A percentile compares a stretch with the other conserved stretches of the same genome.
Evolutionary conservation across 371 early-diverging fungal species (phyloP).

Genomic region (Fennellomyces sp.): DNA sequence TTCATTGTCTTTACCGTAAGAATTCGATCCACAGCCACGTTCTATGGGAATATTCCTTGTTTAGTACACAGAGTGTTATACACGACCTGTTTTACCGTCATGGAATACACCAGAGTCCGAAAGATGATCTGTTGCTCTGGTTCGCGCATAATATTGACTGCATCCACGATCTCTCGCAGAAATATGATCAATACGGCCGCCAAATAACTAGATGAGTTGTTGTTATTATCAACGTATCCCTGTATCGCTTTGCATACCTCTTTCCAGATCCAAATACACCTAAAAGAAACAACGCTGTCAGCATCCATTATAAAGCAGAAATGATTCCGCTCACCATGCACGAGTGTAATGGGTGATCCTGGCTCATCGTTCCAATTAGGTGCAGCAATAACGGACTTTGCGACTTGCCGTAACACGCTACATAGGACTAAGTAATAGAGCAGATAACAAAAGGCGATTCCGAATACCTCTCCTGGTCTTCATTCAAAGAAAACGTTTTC

Average conservation of each 20-base stretch:
- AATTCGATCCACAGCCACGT: constrained; percentile 92
- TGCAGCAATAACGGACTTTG: constrained; percentile 51
- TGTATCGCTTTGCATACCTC: constrained; percentile 62
- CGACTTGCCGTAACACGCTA: constrained; percentile 61
- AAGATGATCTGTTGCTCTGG: constrained; percentile 43
- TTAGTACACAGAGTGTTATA: not conserved
- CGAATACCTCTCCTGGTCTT: constrained; percentile 63
- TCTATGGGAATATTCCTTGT: constrained; percentile 27
- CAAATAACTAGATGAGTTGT: constrained; percentile 57
- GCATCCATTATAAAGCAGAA: not conserved
- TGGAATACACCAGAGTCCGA: constrained; percentile 65
- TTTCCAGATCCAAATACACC: constrained; percentile 84
- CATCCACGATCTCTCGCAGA: constrained; percentile 60
- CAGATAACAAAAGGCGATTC: constrained; percentile 42
- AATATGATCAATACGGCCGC: constrained; percentile 80
- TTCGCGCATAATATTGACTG: constrained; percentile 33
- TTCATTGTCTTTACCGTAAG: constrained; percentile 41
- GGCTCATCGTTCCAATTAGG: constrained; percentile 51
- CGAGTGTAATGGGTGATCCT: constrained; percentile 44
- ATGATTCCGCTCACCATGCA: constrained; percentile 42
- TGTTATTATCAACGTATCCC: too few relatives aligned
- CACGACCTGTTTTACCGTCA: constrained; percentile 47
- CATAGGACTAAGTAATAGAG: not conserved
- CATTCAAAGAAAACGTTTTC: constrained; percentile 55
- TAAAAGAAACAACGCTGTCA: constrained; percentile 1